Percentiles rank a stretch among this genome's conserved stretches.
These are phyloP conservation scores for Trametes sanguinea DNA, from an alignment of 768 basidiomycete species.

Conservation along the genomic window DNA sequence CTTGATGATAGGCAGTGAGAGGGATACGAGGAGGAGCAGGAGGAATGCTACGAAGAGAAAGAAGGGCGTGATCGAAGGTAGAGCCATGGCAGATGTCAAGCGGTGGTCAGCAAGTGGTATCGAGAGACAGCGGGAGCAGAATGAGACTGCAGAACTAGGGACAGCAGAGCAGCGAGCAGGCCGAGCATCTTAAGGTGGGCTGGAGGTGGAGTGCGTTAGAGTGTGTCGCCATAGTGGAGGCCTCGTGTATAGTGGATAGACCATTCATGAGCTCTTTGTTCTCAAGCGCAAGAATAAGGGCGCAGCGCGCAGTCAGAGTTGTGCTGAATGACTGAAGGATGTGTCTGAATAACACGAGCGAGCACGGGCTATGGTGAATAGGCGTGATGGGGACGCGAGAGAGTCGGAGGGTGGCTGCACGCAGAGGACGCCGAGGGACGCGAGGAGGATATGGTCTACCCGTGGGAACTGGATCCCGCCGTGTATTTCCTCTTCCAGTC, in stretches of 20 bases:
- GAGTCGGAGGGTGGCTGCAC: neutral
- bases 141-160: neutral
- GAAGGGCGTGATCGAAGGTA: conserved; percentile 39
- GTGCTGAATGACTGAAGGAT: neutral
- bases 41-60: conserved; percentile 56
- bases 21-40: conserved; percentile 60
- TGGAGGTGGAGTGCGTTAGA: conserved; percentile 9
- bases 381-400: neutral
- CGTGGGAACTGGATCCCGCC: conserved; percentile 9
- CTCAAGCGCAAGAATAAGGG: neutral
- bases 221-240: conserved; percentile 17
- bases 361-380: neutral
- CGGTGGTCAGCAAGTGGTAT: neutral
- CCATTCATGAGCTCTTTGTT: neutral
- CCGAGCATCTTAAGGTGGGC: conserved; percentile 1
- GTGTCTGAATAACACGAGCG: neutral
- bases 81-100: conserved; percentile 21
- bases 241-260: conserved; percentile 4
- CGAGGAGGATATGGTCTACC: conserved; percentile 6
- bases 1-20: conserved; percentile 60
- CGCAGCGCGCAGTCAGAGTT: neutral
- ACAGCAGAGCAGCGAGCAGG: neutral
- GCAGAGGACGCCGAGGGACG: neutral
- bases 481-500: conserved; percentile 3
- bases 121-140: neutral